Evolutionary conservation across 257 asterid genomes (phyloP).

Genomic region (Rehmannia glutinosa): DNA sequence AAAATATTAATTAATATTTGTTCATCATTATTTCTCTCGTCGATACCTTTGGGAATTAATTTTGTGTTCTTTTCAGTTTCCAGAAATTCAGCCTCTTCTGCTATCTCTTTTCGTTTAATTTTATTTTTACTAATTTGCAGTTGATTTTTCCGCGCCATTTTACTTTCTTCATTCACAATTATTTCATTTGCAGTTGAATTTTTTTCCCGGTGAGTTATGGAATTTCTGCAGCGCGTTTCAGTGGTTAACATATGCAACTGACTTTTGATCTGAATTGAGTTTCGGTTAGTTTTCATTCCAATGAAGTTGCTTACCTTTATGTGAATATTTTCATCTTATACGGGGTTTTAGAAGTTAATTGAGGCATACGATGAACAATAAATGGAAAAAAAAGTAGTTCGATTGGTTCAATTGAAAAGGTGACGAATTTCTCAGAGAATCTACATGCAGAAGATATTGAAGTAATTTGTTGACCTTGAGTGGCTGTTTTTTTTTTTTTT

Average conservation of each 20-base stretch:
- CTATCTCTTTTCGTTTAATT: too few species aligned
- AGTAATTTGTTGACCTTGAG: neutral
- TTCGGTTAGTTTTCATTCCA: neutral
- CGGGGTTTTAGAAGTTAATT: neutral
- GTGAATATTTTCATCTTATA: too few species aligned
- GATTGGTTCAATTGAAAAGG: neutral
- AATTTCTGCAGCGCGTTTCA: neutral
- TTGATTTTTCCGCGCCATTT: constrained; percentile 10
- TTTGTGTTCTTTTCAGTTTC: neutral
- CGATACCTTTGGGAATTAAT: neutral
- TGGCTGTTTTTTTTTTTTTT: neutral
- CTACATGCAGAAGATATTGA: neutral
- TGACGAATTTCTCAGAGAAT: too few species aligned
- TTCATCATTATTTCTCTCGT: neutral
- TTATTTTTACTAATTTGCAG: too few species aligned
- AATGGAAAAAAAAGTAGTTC: neutral
- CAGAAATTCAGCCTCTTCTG: neutral
- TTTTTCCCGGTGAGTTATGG: neutral
- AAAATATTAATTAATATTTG: neutral
- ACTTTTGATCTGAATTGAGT: neutral
- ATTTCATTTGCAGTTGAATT: neutral
- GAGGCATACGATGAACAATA: neutral
- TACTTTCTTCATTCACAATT: neutral
- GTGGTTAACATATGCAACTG: neutral
- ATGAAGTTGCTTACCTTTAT: neutral